Base-by-base conservation (phyloP, 768 basidiomycete species). In the Termitomyces sp. region DNA sequence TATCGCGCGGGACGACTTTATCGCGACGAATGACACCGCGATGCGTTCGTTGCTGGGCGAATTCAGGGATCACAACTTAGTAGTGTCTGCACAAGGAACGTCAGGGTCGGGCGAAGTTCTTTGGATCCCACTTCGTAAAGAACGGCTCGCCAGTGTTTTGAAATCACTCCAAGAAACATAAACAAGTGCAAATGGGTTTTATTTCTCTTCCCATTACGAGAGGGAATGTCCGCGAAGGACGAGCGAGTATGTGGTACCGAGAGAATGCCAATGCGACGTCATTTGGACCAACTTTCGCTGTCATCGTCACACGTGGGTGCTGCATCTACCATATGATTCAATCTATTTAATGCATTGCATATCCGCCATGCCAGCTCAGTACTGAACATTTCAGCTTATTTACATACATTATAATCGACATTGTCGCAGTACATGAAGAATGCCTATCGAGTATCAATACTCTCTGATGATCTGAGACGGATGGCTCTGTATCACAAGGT, bases 81-180 rank as follows among this genome's bases (percentile, higher is more conserved):
- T 98, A n/a, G 76, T 92, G 40, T 70, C 74, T 31, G 70, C 75
- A 9, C 75, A 75, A 63, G 68, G 76, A 56, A 71, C 73, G 40
- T 64, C 79, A 7, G 74, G 75, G 59, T 69, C 78, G 34, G 77
- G 79, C 53, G 85, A 92, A 71, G 78, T 84, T 66, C 72, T 95
- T 42, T 97, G 94, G 94, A 91, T 97, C 63, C 91, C 92, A 2
- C 64, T 98, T 63, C 78, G 89, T 60, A 88, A 86, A 69, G 92
- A 94, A 65, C 79, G 87, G 62, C 67, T 95, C 61, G 69, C 68
- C 17, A 78, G 68, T 56, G 73, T 88, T 7, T 66, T 85, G 23
- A 59, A 54, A 40, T 63, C 66, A 11, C 29, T 69, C 14, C 54
- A 67, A 32, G 56, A n/a, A 41, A n/a, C 19, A 47, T 60, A 4